Evolutionary conservation across 805 yeast species (phyloP), one percentile per base, ranked within the genome.

Genomic region (Wickerhamomyces rabaulensis): DNA sequence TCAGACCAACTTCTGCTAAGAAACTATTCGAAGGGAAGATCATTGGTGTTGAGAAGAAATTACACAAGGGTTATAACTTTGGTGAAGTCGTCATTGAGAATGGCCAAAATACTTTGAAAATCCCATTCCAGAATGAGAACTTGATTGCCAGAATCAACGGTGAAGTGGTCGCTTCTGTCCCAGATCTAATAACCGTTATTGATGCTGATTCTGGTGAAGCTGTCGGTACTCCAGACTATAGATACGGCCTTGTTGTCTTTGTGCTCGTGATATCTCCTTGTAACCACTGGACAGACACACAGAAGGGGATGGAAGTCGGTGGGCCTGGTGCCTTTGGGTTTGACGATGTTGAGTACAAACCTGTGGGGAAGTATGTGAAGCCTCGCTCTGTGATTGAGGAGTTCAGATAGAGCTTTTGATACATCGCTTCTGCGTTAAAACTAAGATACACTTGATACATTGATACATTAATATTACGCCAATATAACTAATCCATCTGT

Each of bases 71-170:
- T 2, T 74, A 73, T 52, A 67, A 65, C 10, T 73, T 67, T 53
- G 79, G 79, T 16, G 74, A 70, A 42, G 74, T 73, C 22, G 52
- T 61, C 9, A 66, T 72, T 13, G 44, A 45, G 27, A 31, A 40
- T 39, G 42, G 42, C 13, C 29, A 43, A 21, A 42, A 44, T 23
- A 26, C 39, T 4, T 21, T 68, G 60, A 51, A 52, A n/a, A 73
- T 75, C 40, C 78, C 78, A 22, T 74, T 75, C 66, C 71, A 75
- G 54, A 74, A 75, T 51, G 79, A 75, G 53, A 75, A 74, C 53
- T 64, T 74, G 20, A 54, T 61, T 39, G 70, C 72, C 19, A 62
- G 57, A 46, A 21, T 65, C 16, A 58, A 58, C 8, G 57, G 60
- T 20, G 53, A 57, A 44, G 57, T 64, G 15, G 59, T 72, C 16